phyloP scores from a whole-genome alignment of 1,139 yeast species.

The Nadsonia commutata region DNA sequence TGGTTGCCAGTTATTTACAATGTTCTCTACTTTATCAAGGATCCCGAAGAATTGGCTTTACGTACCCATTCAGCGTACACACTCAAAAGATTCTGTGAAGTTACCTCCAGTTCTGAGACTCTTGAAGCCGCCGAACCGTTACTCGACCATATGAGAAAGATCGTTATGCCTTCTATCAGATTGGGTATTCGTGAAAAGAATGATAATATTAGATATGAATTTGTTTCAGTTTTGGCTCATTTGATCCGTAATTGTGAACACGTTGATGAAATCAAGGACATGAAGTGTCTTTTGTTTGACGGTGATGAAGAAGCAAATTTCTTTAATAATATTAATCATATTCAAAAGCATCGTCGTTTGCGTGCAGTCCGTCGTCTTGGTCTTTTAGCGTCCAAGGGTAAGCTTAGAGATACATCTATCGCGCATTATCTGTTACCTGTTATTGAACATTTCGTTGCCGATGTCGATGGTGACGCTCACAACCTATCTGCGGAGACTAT shows the following conservation, averaged over 20 bases:
- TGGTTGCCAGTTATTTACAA: conserved; percentile 74
- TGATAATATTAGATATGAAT: conserved; percentile 60
- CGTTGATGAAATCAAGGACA: conserved; percentile 25
- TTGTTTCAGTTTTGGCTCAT: conserved; percentile 49
- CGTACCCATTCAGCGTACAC: conserved; percentile 65
- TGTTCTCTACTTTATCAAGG: conserved; percentile 57
- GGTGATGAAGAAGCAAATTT: conserved; percentile 80
- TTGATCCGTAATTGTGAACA: conserved; percentile 29
- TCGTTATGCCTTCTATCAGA: conserved; percentile 52
- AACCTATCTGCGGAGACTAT: conserved; percentile 65
- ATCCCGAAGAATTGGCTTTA: conserved; percentile 66
- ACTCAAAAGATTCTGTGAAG: conserved; percentile 52
- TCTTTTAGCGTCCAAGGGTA: conserved; percentile 22
- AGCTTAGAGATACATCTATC: conserved; percentile 42
- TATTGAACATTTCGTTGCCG: conserved; percentile 53
- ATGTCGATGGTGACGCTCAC: conserved; percentile 44
- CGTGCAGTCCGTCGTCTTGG: conserved; percentile 58
- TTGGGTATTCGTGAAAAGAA: conserved; percentile 49
- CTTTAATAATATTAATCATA: conserved; percentile 65
- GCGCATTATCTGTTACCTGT: conserved; percentile 76
- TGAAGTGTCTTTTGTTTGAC: conserved; percentile 43
- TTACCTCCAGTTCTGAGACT: conserved; percentile 9
- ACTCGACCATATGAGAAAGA: conserved; percentile 32
- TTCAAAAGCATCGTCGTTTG: conserved; percentile 77
- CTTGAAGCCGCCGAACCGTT: conserved; percentile 24